phyloP scores from a whole-genome alignment of 2,329 filamentous ascomycete genomes.

The Scleromitrula shiraiana region DNA sequence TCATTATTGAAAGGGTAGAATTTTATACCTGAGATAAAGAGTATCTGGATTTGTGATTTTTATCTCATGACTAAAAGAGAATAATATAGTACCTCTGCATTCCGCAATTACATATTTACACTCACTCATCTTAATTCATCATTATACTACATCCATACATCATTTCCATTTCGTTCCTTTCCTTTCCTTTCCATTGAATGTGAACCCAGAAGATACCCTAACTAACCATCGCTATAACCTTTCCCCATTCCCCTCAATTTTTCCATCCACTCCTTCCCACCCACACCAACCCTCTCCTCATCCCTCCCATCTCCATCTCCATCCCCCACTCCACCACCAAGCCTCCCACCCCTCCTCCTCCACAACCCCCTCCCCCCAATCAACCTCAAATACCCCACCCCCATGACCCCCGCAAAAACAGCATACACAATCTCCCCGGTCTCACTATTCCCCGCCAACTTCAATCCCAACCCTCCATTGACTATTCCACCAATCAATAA shows the following conservation, averaged over 20 bases:
- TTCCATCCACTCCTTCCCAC: not conserved
- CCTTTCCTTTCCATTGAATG: too few species aligned
- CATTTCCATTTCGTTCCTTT: too few species aligned
- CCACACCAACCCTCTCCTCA: not conserved
- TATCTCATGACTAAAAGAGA: too few species aligned
- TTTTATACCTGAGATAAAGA: too few species aligned
- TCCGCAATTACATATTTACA: too few species aligned
- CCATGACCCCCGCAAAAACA: conserved; percentile 44
- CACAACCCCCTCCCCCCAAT: not conserved
- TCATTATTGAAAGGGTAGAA: too few species aligned
- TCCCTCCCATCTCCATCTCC: not conserved
- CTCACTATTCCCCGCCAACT: conserved; percentile 36
- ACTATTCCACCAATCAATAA: conserved; percentile 51
- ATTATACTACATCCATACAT: too few species aligned
- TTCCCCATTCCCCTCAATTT: not conserved
- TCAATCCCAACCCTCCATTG: conserved; percentile 55
- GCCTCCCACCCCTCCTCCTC: not conserved
- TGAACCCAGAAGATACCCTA: too few species aligned
- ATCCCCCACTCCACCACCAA: not conserved
- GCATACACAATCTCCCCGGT: conserved; percentile 45
- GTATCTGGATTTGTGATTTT: too few species aligned
- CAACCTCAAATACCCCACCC: conserved; percentile 34
- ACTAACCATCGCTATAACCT: too few species aligned
- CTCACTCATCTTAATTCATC: too few species aligned
- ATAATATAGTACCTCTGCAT: too few species aligned